Percentiles rank a stretch among this genome's conserved stretches.
Conservation (phyloP, 495 filamentous ascomycete species). For the Emericellopsis terricola region DNA sequence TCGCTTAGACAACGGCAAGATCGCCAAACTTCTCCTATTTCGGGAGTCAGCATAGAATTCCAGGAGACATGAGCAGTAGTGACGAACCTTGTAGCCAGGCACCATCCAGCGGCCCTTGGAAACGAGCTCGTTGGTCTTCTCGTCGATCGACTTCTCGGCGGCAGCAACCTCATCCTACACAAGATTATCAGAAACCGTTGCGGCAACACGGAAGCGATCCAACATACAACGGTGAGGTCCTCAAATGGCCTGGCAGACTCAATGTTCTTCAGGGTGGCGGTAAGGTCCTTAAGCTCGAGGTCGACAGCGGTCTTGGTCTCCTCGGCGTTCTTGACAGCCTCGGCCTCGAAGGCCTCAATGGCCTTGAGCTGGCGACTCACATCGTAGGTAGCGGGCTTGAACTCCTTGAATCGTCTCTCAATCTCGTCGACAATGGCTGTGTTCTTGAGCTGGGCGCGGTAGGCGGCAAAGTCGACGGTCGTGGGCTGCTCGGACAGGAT, state of each 20-base stretch:
- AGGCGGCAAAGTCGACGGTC: conserved; percentile 79
- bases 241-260: conserved; percentile 92
- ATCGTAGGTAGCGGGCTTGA: conserved; percentile 86
- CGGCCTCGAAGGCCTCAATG: conserved; percentile 92
- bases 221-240: conserved; percentile 90
- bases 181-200: too few relatives aligned
- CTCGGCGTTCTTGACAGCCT: conserved; percentile 92
- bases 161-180: conserved; percentile 86
- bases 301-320: conserved; percentile 91
- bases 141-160: conserved; percentile 87
- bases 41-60: conserved; percentile 1
- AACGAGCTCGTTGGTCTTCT: conserved; percentile 79
- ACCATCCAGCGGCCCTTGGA: conserved; percentile 95
- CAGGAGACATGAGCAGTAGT: conserved; percentile 1
- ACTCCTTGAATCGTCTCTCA: conserved; percentile 76
- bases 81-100: conserved; percentile 88
- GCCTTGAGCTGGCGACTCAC: conserved; percentile 82
- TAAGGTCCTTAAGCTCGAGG: conserved; percentile 73
- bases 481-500: conserved; percentile 61
- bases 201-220: conserved; percentile 20
- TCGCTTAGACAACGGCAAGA: conserved; percentile 67
- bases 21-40: conserved; percentile 94
- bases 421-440: conserved; percentile 84
- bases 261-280: conserved; percentile 92
- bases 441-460: conserved; percentile 89